These are phyloP conservation scores for Paraconiothyrium sp. DNA, from an alignment of 2,329 filamentous ascomycete genomes.

Conservation along the genomic window DNA sequence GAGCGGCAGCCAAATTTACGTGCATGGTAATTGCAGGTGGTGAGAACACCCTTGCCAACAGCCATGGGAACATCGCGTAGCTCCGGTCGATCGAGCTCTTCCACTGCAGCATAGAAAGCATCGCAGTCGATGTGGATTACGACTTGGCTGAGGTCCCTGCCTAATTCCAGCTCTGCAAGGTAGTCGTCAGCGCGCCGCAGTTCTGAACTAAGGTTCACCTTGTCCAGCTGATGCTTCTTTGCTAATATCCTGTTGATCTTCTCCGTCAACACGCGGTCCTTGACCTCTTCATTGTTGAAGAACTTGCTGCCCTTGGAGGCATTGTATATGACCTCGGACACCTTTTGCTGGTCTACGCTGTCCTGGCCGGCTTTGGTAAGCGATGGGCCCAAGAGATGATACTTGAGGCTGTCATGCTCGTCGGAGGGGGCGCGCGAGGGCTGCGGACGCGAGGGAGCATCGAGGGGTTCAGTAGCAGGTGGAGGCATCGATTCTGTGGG, in stretches of 20 bases:
- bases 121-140: constrained; percentile 96
- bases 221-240: constrained; percentile 79
- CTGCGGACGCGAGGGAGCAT: constrained; percentile 25
- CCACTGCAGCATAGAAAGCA: constrained; percentile 96
- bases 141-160: constrained; percentile 81
- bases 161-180: constrained; percentile 79
- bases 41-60: constrained; percentile 78
- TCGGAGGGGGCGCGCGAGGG: constrained; percentile 28
- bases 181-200: constrained; percentile 81
- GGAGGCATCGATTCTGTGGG: neutral
- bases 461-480: neutral
- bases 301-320: constrained; percentile 96
- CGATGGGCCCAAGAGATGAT: constrained; percentile 88
- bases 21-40: constrained; percentile 86
- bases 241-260: constrained; percentile 84
- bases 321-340: constrained; percentile 96
- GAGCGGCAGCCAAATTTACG: constrained; percentile 89
- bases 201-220: constrained; percentile 76
- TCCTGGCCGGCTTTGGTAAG: constrained; percentile 94
- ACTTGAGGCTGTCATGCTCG: constrained; percentile 78
- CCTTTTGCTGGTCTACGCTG: constrained; percentile 89
- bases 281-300: constrained; percentile 88
- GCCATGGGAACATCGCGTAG: constrained; percentile 88
- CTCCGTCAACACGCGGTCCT: constrained; percentile 81
- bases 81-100: constrained; percentile 78